These are phyloP conservation scores for Dendrostoma leiphaemia DNA, from an alignment of 2,329 filamentous ascomycete genomes.

Conservation along the genomic window DNA sequence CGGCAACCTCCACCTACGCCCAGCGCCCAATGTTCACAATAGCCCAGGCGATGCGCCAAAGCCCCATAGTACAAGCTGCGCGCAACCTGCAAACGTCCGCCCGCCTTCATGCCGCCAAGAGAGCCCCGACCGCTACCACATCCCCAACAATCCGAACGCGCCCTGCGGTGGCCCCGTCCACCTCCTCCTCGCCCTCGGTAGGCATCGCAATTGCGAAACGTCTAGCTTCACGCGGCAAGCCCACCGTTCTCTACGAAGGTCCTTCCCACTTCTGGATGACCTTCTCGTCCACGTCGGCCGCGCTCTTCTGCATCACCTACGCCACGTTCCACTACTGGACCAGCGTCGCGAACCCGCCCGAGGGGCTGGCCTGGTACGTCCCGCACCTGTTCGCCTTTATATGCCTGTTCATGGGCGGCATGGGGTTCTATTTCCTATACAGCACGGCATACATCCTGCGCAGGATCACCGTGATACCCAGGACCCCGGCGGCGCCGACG, in stretches of 20 bases:
- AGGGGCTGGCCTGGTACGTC: constrained; percentile 55
- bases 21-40: constrained; percentile 7
- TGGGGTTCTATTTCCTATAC: constrained; percentile 59
- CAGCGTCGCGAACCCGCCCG: constrained; percentile 47
- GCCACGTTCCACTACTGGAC: constrained; percentile 49
- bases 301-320: constrained; percentile 51
- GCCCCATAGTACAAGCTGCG: constrained; percentile 7
- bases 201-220: constrained; percentile 38
- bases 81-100: constrained; percentile 17
- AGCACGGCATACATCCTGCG: constrained; percentile 58
- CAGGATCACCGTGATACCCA: constrained; percentile 53
- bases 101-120: constrained; percentile 6
- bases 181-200: background rate
- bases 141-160: background rate
- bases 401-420: constrained; percentile 56
- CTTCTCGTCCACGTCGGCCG: constrained; percentile 56
- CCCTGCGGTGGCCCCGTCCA: background rate
- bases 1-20: constrained; percentile 14
- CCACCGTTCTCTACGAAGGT: constrained; percentile 62
- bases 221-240: constrained; percentile 53
- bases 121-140: background rate
- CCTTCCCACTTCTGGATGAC: constrained; percentile 64
- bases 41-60: background rate
- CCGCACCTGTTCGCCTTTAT: constrained; percentile 55
- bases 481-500: constrained; percentile 17